Base-by-base conservation (phyloP, 192 early-diverging fungal species). In the Rhizoclosmatium sp. region DNA sequence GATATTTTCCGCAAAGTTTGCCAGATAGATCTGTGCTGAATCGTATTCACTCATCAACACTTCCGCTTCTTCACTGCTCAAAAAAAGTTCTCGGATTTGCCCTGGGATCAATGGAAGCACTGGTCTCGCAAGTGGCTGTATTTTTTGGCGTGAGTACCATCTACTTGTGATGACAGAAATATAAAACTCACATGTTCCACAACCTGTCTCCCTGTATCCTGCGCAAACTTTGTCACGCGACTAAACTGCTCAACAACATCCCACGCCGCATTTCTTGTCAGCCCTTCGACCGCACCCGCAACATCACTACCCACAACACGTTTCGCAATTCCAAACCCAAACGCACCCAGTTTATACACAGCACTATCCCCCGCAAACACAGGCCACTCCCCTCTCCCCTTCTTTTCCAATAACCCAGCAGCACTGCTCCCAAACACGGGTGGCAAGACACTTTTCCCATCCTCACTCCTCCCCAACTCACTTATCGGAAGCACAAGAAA, bases 91-190 rank as follows among this genome's bases (percentile, higher is more conserved):
- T 16, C 84, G 75, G 45, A 89, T 69, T 46, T 86, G 80, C 3
- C 64, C 59, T 3, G 88, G 88, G 67, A 89, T 85, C 16, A 80
- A 78, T 2, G 88, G 84, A 3, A 89, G 54, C 51, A 89, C 72
- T 2, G 88, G 88, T 12, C 88, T 78, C 2, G 88, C 86, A 4
- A 89, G 77, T 10, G 85, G 85, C n/a, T n/a, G n/a, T n/a, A n/a
- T n/a, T n/a, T n/a, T n/a, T n/a, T n/a, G n/a, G 21, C 42, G 47
- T 23, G 19, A 60, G 71, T 4, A 75, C 23, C 4, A 75, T 42
- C 14, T 21, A 47, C 42, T 47, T 19, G 16, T 39, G 68, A 47
- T 39, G 47, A n/a, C 42, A 19, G 1, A 46, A 14, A 40, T n/a
- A n/a, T n/a, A n/a, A n/a, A n/a, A n/a, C n/a, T n/a, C n/a, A n/a